These are phyloP conservation scores for Aristolochia contorta DNA, from an alignment of 164 flowering plant genomes.

Conservation along the genomic window DNA sequence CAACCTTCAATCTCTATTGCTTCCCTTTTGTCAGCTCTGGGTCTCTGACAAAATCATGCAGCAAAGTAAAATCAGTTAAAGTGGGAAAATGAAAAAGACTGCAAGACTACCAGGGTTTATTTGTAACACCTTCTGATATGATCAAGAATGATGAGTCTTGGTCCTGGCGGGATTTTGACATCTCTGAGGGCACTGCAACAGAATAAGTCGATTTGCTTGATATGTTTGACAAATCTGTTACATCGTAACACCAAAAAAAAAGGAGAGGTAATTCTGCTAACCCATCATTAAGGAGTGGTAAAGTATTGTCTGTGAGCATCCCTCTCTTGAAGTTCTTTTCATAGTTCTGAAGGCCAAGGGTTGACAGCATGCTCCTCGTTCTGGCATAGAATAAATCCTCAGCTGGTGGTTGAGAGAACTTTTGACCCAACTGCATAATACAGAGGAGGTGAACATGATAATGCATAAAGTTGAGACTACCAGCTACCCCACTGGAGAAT, in stretches of 20 bases:
- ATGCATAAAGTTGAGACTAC: not conserved
- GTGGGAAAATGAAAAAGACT: not conserved
- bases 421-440: slow-evolving; percentile 49
- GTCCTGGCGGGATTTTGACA: slow-evolving; percentile 89
- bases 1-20: not conserved
- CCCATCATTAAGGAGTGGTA: slow-evolving; percentile 89
- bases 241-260: not conserved
- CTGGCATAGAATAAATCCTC: slow-evolving; percentile 54
- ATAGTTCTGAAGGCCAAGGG: slow-evolving; percentile 73
- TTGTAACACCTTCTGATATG: slow-evolving; percentile 54
- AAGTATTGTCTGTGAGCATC: slow-evolving; percentile 64
- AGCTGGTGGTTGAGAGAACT: slow-evolving; percentile 53
- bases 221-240: not conserved
- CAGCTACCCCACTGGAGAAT: too few relatives aligned
- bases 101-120: not conserved
- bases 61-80: slow-evolving; percentile 1
- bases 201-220: not conserved
- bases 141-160: slow-evolving; percentile 87
- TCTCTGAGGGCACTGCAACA: slow-evolving; percentile 85
- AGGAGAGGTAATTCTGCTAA: slow-evolving; percentile 6
- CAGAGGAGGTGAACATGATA: slow-evolving; percentile 1
- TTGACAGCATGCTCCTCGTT: slow-evolving; percentile 56
- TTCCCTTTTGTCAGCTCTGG: slow-evolving; percentile 34
- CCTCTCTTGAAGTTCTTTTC: slow-evolving; percentile 92
- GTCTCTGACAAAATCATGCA: slow-evolving; percentile 28